Percentiles rank a stretch among this genome's conserved stretches.
These are phyloP conservation scores for Penicillium griseofulvum DNA, from an alignment of 2,329 filamentous ascomycete species.

Conservation along the genomic window DNA sequence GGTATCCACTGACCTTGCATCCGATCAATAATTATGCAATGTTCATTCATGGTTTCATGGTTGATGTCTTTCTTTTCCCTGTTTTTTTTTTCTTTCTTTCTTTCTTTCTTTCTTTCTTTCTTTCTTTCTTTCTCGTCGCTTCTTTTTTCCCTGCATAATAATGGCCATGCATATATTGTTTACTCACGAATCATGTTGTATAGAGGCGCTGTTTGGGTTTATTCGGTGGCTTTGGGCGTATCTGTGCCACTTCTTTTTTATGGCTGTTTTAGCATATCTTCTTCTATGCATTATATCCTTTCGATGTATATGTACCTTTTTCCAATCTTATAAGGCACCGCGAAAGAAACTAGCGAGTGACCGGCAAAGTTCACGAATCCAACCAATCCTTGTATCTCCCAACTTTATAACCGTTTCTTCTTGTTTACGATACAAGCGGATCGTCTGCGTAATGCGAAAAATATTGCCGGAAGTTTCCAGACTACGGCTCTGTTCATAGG, in stretches of 20 bases:
- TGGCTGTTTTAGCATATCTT: background rate
- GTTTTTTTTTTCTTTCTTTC: conserved; percentile 4
- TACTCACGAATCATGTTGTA: conserved; percentile 20
- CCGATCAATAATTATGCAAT: conserved; percentile 1
- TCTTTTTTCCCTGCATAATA: conserved; percentile 8
- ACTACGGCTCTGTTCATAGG: no score
- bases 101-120: background rate
- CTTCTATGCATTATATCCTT: conserved; percentile 2
- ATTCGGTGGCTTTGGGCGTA: background rate
- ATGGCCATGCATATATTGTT: conserved; percentile 16
- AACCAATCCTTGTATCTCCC: no score
- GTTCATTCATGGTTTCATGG: conserved; percentile 3
- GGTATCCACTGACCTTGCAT: background rate
- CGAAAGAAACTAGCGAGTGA: background rate
- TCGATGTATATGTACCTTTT: background rate
- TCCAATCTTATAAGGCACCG: background rate
- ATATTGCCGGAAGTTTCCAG: no score
- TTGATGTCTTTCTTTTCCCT: conserved; percentile 2
- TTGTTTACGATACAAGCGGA: background rate
- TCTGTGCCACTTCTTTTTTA: background rate
- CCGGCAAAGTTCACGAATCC: background rate
- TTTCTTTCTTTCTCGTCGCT: background rate
- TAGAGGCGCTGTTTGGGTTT: conserved; percentile 19
- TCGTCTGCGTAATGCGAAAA: no score
- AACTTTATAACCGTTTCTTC: background rate